phyloP scores from a whole-genome alignment of 225 moss, liverwort and hornwort species.

The Climacium dendroides region DNA sequence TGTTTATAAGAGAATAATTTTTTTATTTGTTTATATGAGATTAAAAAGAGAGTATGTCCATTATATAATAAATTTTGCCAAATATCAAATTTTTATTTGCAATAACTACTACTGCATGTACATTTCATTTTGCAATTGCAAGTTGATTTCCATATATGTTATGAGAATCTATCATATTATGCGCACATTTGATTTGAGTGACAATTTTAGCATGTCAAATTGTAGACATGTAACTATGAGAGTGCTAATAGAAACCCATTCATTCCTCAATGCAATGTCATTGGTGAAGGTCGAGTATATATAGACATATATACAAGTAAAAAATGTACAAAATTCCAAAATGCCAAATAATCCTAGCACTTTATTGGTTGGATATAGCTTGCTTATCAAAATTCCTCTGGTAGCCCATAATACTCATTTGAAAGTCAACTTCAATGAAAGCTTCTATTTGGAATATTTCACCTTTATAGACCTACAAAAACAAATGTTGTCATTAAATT shows the following conservation, averaged over 20 bases:
- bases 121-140: background rate
- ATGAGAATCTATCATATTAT: background rate
- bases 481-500: background rate
- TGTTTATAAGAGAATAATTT: background rate
- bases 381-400: too few relatives aligned
- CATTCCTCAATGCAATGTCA: background rate
- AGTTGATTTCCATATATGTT: background rate
- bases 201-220: background rate
- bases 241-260: background rate
- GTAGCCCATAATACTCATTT: accelerated
- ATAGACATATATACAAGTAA: background rate
- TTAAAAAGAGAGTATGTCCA: background rate
- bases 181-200: background rate
- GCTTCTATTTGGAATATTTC: background rate
- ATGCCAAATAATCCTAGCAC: background rate
- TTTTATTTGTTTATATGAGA: background rate
- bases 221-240: background rate
- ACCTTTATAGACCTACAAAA: accelerated
- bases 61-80: background rate
- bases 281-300: background rate
- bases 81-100: background rate
- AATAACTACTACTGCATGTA: background rate
- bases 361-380: too few relatives aligned
- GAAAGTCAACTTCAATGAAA: background rate
- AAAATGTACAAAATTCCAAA: too few relatives aligned